A percentile compares a stretch with the other conserved stretches of the same genome.
phyloP scores from a whole-genome alignment of 495 filamentous ascomycete genomes.

The Penicillium cosmopolitanum region DNA sequence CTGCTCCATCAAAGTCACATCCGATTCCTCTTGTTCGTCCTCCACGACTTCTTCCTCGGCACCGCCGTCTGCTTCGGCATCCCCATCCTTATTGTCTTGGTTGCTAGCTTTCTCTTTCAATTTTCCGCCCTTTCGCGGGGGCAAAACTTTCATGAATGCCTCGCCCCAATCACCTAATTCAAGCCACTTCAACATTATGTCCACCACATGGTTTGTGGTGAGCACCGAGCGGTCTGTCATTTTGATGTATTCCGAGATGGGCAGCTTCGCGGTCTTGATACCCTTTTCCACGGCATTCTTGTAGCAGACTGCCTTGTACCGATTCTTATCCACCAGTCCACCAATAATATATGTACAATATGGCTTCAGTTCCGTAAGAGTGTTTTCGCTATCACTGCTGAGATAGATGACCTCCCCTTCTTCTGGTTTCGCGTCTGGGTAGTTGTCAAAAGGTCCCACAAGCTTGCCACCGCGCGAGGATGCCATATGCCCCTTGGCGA shows the following conservation, averaged over 20 bases:
- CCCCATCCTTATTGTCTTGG: constrained; percentile 27
- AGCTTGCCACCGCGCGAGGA: constrained; percentile 53
- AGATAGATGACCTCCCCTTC: constrained; percentile 79
- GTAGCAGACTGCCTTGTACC: constrained; percentile 93
- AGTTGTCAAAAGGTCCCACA: constrained; percentile 55
- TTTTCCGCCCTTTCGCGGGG: constrained; percentile 77
- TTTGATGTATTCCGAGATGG: constrained; percentile 88
- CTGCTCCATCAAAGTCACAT: not conserved
- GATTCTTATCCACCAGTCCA: constrained; percentile 91
- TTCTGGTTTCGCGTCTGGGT: constrained; percentile 42
- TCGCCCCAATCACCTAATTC: constrained; percentile 86
- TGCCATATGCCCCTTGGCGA: constrained; percentile 64
- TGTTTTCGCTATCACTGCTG: constrained; percentile 81
- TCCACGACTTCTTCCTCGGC: constrained; percentile 28
- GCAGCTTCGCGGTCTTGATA: constrained; percentile 84
- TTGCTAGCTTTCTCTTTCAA: constrained; percentile 40
- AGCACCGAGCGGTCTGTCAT: constrained; percentile 84
- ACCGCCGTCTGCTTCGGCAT: constrained; percentile 31
- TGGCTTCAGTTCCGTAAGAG: constrained; percentile 75
- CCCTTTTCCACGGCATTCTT: constrained; percentile 72
- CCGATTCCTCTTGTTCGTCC: constrained; percentile 10
- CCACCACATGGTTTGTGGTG: constrained; percentile 91
- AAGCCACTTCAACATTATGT: constrained; percentile 94
- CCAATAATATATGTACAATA: constrained; percentile 92
- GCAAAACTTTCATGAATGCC: constrained; percentile 85